These are phyloP conservation scores for Fusarium sp. DNA, from an alignment of 2,329 filamentous ascomycete species.

Conservation along the genomic window DNA sequence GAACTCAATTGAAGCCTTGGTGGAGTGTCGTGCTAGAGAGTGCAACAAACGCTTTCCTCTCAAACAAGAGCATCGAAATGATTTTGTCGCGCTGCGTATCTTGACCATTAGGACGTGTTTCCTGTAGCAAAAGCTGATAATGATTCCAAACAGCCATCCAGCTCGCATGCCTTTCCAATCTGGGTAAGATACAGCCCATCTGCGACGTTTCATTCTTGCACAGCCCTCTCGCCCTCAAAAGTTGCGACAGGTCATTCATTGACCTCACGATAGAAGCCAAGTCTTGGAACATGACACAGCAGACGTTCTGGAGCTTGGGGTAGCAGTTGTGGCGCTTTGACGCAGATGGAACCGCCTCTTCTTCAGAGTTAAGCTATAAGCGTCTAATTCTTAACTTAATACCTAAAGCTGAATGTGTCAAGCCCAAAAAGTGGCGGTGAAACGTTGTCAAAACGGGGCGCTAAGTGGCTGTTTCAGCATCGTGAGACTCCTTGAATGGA, in stretches of 20 bases:
- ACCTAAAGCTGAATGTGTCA: not conserved
- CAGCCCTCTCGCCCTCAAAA: not conserved
- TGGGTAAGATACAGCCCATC: not conserved
- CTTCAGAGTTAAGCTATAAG: not conserved
- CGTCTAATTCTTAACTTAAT: not conserved
- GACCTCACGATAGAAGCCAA: not conserved
- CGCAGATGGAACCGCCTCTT: not conserved
- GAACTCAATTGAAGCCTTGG: not conserved
- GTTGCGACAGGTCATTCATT: not conserved
- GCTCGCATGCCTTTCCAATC: not conserved
- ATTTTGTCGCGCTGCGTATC: not conserved
- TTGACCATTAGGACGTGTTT: too few species aligned
- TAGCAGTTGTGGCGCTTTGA: not conserved
- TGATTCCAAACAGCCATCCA: not conserved
- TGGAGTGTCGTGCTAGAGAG: rapidly evolving
- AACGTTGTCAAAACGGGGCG: not conserved
- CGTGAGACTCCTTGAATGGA: not conserved
- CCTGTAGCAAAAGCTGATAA: not conserved
- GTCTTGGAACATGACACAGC: not conserved
- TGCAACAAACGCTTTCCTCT: rapidly evolving
- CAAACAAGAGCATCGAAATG: rapidly evolving
- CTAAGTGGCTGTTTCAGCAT: not conserved
- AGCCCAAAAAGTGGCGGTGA: not conserved
- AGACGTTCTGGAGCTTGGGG: not conserved
- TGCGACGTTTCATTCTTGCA: not conserved